These are phyloP conservation scores for Bacidia rubella DNA, from an alignment of 495 filamentous ascomycete species.

Conservation along the genomic window DNA sequence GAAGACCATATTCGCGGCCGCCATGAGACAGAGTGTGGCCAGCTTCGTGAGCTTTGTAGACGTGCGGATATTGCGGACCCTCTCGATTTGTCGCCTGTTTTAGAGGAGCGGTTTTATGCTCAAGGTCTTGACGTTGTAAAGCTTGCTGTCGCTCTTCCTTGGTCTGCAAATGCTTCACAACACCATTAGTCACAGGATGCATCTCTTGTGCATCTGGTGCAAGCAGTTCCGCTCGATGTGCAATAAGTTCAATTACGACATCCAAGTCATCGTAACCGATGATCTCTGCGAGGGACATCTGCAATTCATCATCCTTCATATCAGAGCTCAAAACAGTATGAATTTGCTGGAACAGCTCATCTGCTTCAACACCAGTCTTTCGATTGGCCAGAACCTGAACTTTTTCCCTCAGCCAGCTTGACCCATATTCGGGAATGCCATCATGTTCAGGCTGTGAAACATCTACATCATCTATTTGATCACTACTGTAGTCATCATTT, in stretches of 20 bases:
- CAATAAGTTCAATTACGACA: conserved; percentile 70
- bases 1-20: conserved; percentile 66
- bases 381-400: conserved; percentile 46
- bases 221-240: conserved; percentile 53
- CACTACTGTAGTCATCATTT: conserved; percentile 41
- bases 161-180: conserved; percentile 50
- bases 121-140: conserved; percentile 55
- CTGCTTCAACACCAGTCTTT: conserved; percentile 46
- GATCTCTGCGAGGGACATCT: conserved; percentile 80
- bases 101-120: conserved; percentile 69
- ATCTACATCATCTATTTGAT: conserved; percentile 28
- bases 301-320: conserved; percentile 61
- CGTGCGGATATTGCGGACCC: conserved; percentile 70
- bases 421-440: conserved; percentile 15
- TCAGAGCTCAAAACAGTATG: conserved; percentile 52
- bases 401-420: conserved; percentile 50
- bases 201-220: conserved; percentile 11
- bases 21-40: conserved; percentile 67
- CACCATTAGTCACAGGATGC: conserved; percentile 31
- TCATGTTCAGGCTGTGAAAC: background rate
- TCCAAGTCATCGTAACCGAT: conserved; percentile 87
- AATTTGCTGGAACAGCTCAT: conserved; percentile 57
- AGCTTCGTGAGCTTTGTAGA: conserved; percentile 68
- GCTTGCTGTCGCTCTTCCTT: conserved; percentile 64
- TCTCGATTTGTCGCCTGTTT: conserved; percentile 46